Evolutionary conservation across 1,284 basidiomycete genomes (phyloP), one percentile per base, ranked within the genome.

Genomic region (Cystobasidiaceae sp.): DNA sequence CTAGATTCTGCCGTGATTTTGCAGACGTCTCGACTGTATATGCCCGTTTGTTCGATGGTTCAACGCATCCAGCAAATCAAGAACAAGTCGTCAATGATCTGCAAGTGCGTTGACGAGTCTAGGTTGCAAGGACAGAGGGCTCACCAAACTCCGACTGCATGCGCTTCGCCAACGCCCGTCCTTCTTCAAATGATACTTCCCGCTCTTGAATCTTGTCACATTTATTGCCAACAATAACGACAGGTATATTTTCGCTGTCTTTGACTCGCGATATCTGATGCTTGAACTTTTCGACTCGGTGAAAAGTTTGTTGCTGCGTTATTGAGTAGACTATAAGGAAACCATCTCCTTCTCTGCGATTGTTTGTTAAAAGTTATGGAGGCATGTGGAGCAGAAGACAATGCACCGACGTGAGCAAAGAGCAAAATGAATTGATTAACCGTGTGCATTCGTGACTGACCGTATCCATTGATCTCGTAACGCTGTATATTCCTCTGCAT

Each of bases 151-250:
- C 74, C 71, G 76, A 77, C 6, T 75, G 74, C 2, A 78, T 50
- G 33, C 73, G 68, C 63, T 71, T 71, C 33, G 77, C 77, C 4
- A 77, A 49, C 17, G 74, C 73, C 28, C 70, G 68, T 2, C 77
- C 77, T 46, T 78, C 76, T 27, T 76, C 73, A 46, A 66, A 71
- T 34, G 66, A 64, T 32, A 78, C 77, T 57, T 78, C 77, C 8
- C 77, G 52, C 64, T 78, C 76, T 60, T 75, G 74, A 45, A 72
- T 73, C 62, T 75, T 75, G 66, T 78, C 77, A 46, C 72, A 70
- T 69, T 78, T 78, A 74, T 78, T 78, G 49, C 77, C 94, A 25
- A 97, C 94, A 70, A 99, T 86, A 46, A 99, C 92, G 78, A 78
- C 72, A 15, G 77, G 77, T 11, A 78, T 73, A 3, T 66, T 67